Percentiles rank a stretch among this genome's conserved stretches.
These are phyloP conservation scores for Rhododendron molle DNA, from an alignment of 148 eudicot species.

Conservation along the genomic window DNA sequence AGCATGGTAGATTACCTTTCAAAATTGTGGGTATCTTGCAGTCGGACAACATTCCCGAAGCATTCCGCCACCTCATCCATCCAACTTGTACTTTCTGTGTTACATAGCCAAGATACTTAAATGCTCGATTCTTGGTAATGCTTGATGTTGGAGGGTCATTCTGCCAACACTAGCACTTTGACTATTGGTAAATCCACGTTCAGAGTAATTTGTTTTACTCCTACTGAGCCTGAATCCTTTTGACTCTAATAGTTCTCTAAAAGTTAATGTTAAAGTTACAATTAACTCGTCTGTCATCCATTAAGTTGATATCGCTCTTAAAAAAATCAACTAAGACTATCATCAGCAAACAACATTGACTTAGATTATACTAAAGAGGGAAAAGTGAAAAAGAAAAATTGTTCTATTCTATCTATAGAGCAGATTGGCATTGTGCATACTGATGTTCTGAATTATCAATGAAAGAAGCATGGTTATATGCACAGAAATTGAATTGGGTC, in stretches of 20 bases:
- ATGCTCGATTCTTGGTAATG: neutral
- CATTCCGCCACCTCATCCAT: neutral
- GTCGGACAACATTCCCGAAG: neutral
- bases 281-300: neutral
- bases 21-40: neutral
- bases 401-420: neutral
- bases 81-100: neutral
- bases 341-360: neutral
- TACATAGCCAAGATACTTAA: neutral
- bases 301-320: neutral
- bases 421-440: too few species aligned
- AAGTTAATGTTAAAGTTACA: neutral
- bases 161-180: neutral
- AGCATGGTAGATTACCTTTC: neutral
- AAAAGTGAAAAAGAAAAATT: neutral
- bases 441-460: too few species aligned
- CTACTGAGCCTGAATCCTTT: neutral
- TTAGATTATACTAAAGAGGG: neutral
- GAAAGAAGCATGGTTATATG: too few species aligned
- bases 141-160: neutral
- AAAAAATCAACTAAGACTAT: too few species aligned
- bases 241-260: neutral
- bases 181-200: neutral
- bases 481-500: too few species aligned
- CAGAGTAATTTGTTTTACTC: neutral